Evolutionary conservation across 2,329 filamentous ascomycete species (phyloP).

Genomic region (Dactylonectria estremocensis): DNA sequence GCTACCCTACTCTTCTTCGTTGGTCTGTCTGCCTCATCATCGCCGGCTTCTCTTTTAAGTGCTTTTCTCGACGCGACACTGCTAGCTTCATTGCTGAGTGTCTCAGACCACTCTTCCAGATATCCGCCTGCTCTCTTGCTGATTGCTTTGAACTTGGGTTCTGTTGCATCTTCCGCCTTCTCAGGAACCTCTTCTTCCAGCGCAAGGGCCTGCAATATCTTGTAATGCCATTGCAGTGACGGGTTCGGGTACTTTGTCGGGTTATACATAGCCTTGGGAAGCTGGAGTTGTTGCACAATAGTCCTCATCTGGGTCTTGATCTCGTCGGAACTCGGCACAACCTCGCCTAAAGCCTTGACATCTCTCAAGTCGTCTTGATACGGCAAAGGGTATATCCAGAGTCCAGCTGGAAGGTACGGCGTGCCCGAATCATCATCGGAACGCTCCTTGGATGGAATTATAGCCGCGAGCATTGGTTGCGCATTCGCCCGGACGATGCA

Average conservation of each 20-base stretch:
- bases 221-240: slow-evolving; percentile 96
- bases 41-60: slow-evolving; percentile 68
- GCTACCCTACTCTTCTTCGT: slow-evolving; percentile 62
- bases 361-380: slow-evolving; percentile 91
- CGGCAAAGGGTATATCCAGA: slow-evolving; percentile 91
- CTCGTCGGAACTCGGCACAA: slow-evolving; percentile 73
- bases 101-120: slow-evolving; percentile 82
- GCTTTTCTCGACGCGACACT: slow-evolving; percentile 56
- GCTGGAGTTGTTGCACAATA: slow-evolving; percentile 87
- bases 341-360: slow-evolving; percentile 73
- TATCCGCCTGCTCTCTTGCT: slow-evolving; percentile 88
- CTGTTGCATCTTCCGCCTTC: slow-evolving; percentile 80
- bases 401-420: slow-evolving; percentile 82
- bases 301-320: slow-evolving; percentile 87
- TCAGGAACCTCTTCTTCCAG: slow-evolving; percentile 92
- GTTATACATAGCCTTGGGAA: slow-evolving; percentile 89
- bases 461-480: slow-evolving; percentile 83
- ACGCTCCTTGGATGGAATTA: slow-evolving; percentile 81
- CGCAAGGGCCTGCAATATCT: slow-evolving; percentile 90
- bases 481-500: slow-evolving; percentile 87
- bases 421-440: slow-evolving; percentile 76
- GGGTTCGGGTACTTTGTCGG: slow-evolving; percentile 93
- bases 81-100: slow-evolving; percentile 71
- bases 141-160: slow-evolving; percentile 89
- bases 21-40: slow-evolving; percentile 60